Percentiles rank a stretch among this genome's conserved stretches.
Evolutionary conservation across 257 asterid species (phyloP).

Genomic region (Plantago elongata): DNA sequence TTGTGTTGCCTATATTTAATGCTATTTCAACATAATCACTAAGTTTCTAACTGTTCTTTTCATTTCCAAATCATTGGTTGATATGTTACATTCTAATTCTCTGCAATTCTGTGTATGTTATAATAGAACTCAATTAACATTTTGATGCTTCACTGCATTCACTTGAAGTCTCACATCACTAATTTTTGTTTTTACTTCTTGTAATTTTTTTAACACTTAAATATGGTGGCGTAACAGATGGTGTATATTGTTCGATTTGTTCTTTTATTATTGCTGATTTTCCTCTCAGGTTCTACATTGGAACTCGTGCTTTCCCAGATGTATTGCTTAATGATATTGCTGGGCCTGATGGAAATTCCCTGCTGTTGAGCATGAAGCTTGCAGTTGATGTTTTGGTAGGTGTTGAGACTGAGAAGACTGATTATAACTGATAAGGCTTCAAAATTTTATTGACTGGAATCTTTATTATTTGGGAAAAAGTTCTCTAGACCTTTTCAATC

Average conservation of each 20-base stretch:
- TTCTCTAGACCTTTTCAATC: slow-evolving; percentile 1
- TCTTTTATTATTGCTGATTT: slow-evolving; percentile 22
- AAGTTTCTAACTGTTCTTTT: too few species aligned
- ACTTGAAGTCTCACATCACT: neutral
- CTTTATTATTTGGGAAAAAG: neutral
- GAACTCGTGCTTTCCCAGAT: slow-evolving; percentile 72
- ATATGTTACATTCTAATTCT: too few species aligned
- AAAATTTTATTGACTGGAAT: neutral
- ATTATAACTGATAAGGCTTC: slow-evolving; percentile 15
- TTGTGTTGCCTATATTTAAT: too few species aligned
- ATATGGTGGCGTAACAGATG: neutral
- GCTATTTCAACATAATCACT: too few species aligned
- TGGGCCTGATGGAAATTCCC: slow-evolving; percentile 93
- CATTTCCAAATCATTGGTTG: too few species aligned
- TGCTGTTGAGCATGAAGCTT: slow-evolving; percentile 90
- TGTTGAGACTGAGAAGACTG: slow-evolving; percentile 21
- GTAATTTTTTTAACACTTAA: too few species aligned
- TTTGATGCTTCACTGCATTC: too few species aligned
- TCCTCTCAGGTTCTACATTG: slow-evolving; percentile 69
- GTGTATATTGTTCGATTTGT: slow-evolving; percentile 12
- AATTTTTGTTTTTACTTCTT: neutral
- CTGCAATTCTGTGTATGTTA: too few species aligned
- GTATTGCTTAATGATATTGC: slow-evolving; percentile 94
- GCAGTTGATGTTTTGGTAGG: slow-evolving; percentile 96
- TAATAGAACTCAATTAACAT: too few species aligned